phyloP scores from a whole-genome alignment of 2,329 filamentous ascomycete species.

The Periconia sp. region DNA sequence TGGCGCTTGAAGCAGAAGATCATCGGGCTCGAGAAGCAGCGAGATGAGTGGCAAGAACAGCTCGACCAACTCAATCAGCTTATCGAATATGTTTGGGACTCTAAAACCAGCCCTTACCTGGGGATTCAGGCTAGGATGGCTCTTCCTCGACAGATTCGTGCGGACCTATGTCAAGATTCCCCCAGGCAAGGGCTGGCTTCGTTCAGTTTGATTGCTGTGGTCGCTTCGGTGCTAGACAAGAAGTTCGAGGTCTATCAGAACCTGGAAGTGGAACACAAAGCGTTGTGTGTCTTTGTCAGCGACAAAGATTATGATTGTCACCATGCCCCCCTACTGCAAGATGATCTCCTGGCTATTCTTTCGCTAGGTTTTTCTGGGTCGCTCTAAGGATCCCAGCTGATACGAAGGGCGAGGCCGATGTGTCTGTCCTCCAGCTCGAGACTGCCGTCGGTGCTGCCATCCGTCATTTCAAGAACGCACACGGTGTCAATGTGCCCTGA shows the following conservation, averaged over 20 bases:
- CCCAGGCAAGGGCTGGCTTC: too few species aligned
- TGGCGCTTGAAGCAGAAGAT: slow-evolving; percentile 29
- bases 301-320: slow-evolving; percentile 94
- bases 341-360: slow-evolving; percentile 97
- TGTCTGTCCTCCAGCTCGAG: slow-evolving; percentile 97
- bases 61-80: slow-evolving; percentile 72
- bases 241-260: slow-evolving; percentile 82
- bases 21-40: slow-evolving; percentile 19
- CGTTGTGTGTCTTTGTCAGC: slow-evolving; percentile 79
- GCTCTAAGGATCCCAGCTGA: slow-evolving; percentile 96
- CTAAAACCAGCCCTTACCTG: too few species aligned
- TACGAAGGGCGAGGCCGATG: slow-evolving; percentile 99
- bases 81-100: slow-evolving; percentile 66
- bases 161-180: too few species aligned
- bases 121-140: too few species aligned
- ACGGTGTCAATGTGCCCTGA: slow-evolving; percentile 98
- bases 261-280: slow-evolving; percentile 78
- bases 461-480: slow-evolving; percentile 96
- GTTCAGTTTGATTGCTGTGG: too few species aligned
- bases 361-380: slow-evolving; percentile 96
- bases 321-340: slow-evolving; percentile 95
- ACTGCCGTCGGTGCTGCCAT: slow-evolving; percentile 98
- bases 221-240: too few species aligned
- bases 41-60: slow-evolving; percentile 20
- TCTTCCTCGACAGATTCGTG: too few species aligned